Evolutionary conservation across 768 basidiomycete genomes (phyloP), one percentile per base, ranked within the genome.

Genomic region (Trametes meyenii): DNA sequence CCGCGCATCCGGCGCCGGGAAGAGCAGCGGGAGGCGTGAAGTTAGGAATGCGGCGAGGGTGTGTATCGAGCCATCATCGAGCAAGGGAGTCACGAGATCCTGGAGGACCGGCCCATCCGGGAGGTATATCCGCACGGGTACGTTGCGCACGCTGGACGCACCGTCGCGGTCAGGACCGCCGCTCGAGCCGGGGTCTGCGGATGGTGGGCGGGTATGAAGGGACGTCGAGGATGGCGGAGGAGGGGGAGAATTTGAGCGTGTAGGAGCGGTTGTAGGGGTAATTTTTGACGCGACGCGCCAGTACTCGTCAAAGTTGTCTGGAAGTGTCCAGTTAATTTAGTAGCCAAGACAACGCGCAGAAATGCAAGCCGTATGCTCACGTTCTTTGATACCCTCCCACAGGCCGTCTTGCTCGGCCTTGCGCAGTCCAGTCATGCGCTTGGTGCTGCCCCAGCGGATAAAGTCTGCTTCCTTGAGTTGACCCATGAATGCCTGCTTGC

Each of bases 401-500:
- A 98, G 85, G 0, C 89, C 94, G 72, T 99, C 97, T 71, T 98
- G 92, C 70, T 98, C 96, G 24, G 83, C 86, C 73, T 95, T 93
- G 55, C 94, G 78, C 36, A 99, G 80, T 17, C 91, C 86, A 1
- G 94, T 98, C 78, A 98, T 93, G 38, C 94, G 85, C 71, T 94
- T 93, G 19, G 94, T 96, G 75, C 90, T 97, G 1, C 97, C 93
- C 94, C 95, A 98, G 49, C 96, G 83, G 49, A 97, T 87, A 71
- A 97, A 98, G 73, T 99, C 97, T 0, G 94, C 96, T 73, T 99
- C 96, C 70, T 98, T 97, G 45, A 96, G 74, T 71, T 96, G 92
- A 8, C 92, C 93, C 90, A 98, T 95, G 73, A 94, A 99, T 3
- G 91, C 87, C 65, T 92, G 89, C 71, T 96, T 95, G 79, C 94